Base-by-base conservation (phyloP, 2,329 filamentous ascomycete species). In the Gyromitra esculenta region DNA sequence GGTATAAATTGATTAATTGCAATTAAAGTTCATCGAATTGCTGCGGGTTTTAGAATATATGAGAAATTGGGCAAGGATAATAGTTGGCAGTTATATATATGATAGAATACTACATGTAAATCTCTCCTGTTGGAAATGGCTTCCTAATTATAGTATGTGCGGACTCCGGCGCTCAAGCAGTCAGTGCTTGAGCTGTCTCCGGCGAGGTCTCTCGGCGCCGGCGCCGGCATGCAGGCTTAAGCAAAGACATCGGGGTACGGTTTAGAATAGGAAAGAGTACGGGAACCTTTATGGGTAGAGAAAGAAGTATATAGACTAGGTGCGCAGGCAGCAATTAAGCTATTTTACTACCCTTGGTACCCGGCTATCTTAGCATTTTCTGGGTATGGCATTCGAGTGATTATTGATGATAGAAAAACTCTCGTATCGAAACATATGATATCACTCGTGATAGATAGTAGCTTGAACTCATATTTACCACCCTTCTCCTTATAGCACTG, bases 371-470 rank as follows among this genome's bases (percentile, higher is more conserved):
- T 9, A 31, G 4, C 25, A 31, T 31, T 31, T 31, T 4, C 25
- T 31, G 25, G 25, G 25, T 31, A 31, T 31, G 25, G 25, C 4
- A 2, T 7, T 35, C 64, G 64, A 67, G 64, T 67, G 64, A 67
- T 56, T 0, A 3, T 1, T 5, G 35, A 6, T 67, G 64, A 52
- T 52, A 25, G 7, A 7, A 18, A 31, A 39, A n/a, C n/a, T 9
- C 35, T 21, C 7, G 18, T 45, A 6, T 25, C 21, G 13, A 11
- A 57, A 48, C 64, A 67, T 31, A 31, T 5, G 21, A 2, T 31
- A 45, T 67, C 64, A 67, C 64, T 67, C 64, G 64, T 6, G 31
- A 52, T 65, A 13, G 43, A 6, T 25, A 8, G 11, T 21, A 21
- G 18, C n/a, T 57, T 4, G 43, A 52, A 52, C 43, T 50, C 43